phyloP scores from a whole-genome alignment of 345 rosid genomes.

The Euphorbia tirucalli region DNA sequence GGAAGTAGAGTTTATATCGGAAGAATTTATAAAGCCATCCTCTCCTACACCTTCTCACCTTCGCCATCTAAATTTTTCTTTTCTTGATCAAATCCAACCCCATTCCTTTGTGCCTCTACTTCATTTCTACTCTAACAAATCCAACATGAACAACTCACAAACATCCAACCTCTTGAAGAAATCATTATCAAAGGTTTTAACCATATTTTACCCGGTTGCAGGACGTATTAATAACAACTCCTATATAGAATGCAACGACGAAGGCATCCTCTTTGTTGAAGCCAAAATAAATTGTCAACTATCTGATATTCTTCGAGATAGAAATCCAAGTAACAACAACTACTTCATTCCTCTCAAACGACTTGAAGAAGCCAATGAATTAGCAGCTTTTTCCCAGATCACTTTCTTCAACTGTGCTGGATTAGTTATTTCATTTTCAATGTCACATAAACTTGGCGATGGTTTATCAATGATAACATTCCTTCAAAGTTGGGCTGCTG shows the following conservation, averaged over 20 bases:
- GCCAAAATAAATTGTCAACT: not conserved
- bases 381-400: not conserved
- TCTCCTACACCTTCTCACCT: constrained; percentile 23
- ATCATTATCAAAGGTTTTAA: not conserved
- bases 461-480: not conserved
- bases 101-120: not conserved
- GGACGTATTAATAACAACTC: not conserved
- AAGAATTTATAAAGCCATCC: not conserved
- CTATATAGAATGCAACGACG: not conserved
- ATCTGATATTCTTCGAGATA: not conserved
- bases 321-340: not conserved
- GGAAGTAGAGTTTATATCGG: not conserved
- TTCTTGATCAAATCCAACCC: constrained; percentile 1
- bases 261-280: not conserved
- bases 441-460: not conserved
- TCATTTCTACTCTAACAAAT: not conserved
- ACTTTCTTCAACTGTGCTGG: not conserved
- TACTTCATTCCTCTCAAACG: not conserved
- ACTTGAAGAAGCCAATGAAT: not conserved
- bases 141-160: not conserved
- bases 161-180: not conserved
- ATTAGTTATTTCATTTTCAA: not conserved
- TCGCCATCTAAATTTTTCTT: constrained; percentile 10
- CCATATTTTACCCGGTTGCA: not conserved
- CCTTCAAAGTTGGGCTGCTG: not conserved